Conservation (phyloP, 345 rosid species). For the Gossypium mustelinum region DNA sequence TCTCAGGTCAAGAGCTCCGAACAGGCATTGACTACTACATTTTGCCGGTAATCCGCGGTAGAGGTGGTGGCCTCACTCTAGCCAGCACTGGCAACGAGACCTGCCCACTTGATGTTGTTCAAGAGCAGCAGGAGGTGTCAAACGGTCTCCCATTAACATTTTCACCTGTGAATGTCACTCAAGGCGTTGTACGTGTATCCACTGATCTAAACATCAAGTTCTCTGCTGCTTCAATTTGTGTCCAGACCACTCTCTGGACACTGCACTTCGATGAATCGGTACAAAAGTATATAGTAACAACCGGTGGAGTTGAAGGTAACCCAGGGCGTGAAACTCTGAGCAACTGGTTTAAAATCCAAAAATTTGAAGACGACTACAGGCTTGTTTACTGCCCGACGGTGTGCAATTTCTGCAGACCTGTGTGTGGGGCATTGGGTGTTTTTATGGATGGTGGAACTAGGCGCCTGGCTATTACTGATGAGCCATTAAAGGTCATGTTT, state of each 20-base stretch:
- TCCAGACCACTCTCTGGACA: slow-evolving; percentile 13
- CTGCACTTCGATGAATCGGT: slow-evolving; percentile 5
- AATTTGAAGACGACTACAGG: slow-evolving; percentile 16
- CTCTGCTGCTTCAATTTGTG: neutral
- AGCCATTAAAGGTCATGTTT: slow-evolving; percentile 15
- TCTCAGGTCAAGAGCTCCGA: slow-evolving; percentile 15
- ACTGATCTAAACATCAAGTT: slow-evolving; percentile 30
- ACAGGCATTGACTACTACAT: slow-evolving; percentile 27
- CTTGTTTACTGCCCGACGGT: slow-evolving; percentile 14
- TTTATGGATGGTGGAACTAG: slow-evolving; percentile 10
- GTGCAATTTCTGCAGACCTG: slow-evolving; percentile 7
- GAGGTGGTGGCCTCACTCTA: slow-evolving; percentile 39
- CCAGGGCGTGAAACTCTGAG: neutral
- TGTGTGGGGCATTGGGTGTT: slow-evolving; percentile 10
- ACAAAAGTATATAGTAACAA: slow-evolving; percentile 5
- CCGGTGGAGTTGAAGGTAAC: slow-evolving; percentile 17
- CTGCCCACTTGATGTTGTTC: slow-evolving; percentile 36
- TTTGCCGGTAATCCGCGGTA: slow-evolving; percentile 26
- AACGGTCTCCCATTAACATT: slow-evolving; percentile 31
- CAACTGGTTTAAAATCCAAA: slow-evolving; percentile 25
- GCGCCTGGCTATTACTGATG: slow-evolving; percentile 5
- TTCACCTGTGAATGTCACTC: slow-evolving; percentile 22
- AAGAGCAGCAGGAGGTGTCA: slow-evolving; percentile 19
- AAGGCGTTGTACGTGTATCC: slow-evolving; percentile 27
- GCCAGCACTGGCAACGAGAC: slow-evolving; percentile 17